Conservation (phyloP, 1,139 yeast species). For the Diutina mesorugosa region DNA sequence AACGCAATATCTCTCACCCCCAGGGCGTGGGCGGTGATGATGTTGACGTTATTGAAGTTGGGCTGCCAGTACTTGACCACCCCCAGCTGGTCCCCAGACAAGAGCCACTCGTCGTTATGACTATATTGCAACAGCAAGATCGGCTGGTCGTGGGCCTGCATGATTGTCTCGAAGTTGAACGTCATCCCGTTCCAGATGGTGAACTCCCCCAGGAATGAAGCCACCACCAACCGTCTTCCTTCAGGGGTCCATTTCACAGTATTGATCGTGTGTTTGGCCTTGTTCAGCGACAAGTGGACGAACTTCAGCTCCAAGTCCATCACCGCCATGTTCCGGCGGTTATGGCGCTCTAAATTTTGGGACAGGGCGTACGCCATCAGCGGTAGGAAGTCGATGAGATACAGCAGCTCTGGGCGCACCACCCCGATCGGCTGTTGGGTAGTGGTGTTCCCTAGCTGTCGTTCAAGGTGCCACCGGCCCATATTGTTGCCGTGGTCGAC, state of each 20-base stretch:
- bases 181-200: conserved; percentile 96
- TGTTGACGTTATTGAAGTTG: conserved; percentile 89
- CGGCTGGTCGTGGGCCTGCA: conserved; percentile 96
- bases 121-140: conserved; percentile 71
- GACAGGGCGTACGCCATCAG: conserved; percentile 42
- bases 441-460: conserved; percentile 32
- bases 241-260: conserved; percentile 95
- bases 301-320: conserved; percentile 67
- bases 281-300: conserved; percentile 83
- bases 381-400: conserved; percentile 61
- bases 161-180: conserved; percentile 89
- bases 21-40: conserved; percentile 66
- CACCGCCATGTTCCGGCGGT: conserved; percentile 26
- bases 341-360: conserved; percentile 6
- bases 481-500: conserved; percentile 58
- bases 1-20: conserved; percentile 81
- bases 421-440: conserved; percentile 43
- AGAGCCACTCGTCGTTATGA: conserved; percentile 88
- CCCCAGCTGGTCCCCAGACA: conserved; percentile 91
- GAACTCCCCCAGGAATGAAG: conserved; percentile 89
- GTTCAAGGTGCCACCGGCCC: conserved; percentile 56
- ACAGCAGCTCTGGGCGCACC: conserved; percentile 69
- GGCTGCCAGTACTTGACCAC: conserved; percentile 94
- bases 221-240: conserved; percentile 81
- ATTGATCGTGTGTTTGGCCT: conserved; percentile 83